A percentile compares a stretch with the other conserved stretches of the same genome.
phyloP scores from a whole-genome alignment of 768 basidiomycete species.

The Hemileccinum rubropunctum region DNA sequence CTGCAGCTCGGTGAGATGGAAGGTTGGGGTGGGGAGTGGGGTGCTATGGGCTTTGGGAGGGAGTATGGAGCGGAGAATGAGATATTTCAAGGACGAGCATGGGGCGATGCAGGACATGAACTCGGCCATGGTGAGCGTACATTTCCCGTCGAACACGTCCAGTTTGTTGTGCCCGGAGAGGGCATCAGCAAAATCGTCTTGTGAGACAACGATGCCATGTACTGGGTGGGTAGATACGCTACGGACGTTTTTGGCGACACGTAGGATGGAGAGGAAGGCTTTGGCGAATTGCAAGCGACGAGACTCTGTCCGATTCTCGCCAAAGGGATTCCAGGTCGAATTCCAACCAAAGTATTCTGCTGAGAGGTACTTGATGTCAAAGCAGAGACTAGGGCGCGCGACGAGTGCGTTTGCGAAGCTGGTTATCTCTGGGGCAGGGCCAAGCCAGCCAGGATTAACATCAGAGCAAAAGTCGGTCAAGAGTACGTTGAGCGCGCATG shows the following conservation, averaged over 20 bases:
- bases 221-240: neutral
- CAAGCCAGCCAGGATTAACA: neutral
- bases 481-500: slow-evolving; percentile 9
- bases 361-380: slow-evolving; percentile 10
- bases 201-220: neutral
- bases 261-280: slow-evolving; percentile 4
- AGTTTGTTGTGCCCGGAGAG: neutral
- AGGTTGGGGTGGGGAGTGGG: neutral
- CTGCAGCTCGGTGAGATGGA: slow-evolving; percentile 1
- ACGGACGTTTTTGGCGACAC: neutral
- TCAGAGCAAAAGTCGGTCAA: slow-evolving; percentile 8
- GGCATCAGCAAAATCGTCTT: neutral
- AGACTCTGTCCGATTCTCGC: no score
- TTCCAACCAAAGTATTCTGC: slow-evolving; percentile 3
- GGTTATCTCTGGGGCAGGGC: slow-evolving; percentile 5
- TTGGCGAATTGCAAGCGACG: neutral
- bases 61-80: neutral
- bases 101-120: slow-evolving; percentile 1
- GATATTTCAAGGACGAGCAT: slow-evolving; percentile 9
- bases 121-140: slow-evolving; percentile 2
- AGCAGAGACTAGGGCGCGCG: neutral
- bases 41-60: neutral
- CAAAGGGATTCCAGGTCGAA: slow-evolving; percentile 1
- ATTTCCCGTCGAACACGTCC: neutral
- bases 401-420: neutral